Evolutionary conservation across 2,329 filamentous ascomycete species (phyloP).

Genomic region (Aspergillus aculeatinus): DNA sequence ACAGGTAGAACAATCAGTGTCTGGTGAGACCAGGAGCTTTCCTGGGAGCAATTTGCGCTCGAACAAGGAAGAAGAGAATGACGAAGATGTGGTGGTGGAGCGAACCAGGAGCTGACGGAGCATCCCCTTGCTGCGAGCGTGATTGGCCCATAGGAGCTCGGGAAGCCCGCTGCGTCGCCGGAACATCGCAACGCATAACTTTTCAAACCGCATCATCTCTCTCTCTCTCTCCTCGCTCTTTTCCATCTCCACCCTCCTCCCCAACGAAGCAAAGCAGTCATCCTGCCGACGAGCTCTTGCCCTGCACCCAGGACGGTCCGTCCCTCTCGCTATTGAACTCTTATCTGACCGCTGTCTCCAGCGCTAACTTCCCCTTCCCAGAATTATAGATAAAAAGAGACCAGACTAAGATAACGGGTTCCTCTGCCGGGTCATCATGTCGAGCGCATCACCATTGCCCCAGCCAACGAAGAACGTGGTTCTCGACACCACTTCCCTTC

Average conservation of each 20-base stretch:
- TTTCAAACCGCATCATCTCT: conserved; percentile 31
- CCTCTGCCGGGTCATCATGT: conserved; percentile 38
- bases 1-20: background rate
- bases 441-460: conserved; percentile 38
- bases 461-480: conserved; percentile 39
- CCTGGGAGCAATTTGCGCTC: background rate
- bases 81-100: conserved; percentile 15
- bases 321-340: background rate
- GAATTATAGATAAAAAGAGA: conserved; percentile 14
- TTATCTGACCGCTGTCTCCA: background rate
- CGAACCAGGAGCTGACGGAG: conserved; percentile 17
- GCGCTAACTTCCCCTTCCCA: conserved; percentile 5
- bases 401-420: conserved; percentile 14
- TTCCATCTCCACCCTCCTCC: conserved; percentile 19
- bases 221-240: conserved; percentile 27
- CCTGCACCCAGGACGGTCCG: conserved; percentile 23
- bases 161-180: conserved; percentile 20
- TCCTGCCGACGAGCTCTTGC: conserved; percentile 17
- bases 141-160: conserved; percentile 34
- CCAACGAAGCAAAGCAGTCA: conserved; percentile 15
- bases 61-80: background rate
- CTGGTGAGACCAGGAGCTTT: background rate
- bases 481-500: conserved; percentile 41
- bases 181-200: conserved; percentile 32
- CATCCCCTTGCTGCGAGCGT: conserved; percentile 21